These are phyloP conservation scores for Corniculantispora saksenae DNA, from an alignment of 2,329 filamentous ascomycete genomes.

Conservation along the genomic window DNA sequence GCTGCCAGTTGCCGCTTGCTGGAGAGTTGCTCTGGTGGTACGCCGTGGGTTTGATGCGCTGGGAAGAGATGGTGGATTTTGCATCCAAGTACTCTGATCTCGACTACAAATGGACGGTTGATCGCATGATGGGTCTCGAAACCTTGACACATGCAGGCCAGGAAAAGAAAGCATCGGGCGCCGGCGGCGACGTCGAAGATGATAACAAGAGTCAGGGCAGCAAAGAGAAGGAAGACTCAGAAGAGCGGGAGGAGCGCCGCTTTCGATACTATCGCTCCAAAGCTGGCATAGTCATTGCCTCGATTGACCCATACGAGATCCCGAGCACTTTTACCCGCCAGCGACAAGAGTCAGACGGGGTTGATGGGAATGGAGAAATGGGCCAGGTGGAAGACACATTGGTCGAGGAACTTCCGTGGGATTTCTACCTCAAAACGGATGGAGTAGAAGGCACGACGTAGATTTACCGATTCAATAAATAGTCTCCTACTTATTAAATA, in stretches of 20 bases:
- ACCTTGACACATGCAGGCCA: neutral
- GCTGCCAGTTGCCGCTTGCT: constrained; percentile 13
- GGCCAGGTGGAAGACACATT: neutral
- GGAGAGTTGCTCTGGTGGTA: constrained; percentile 17
- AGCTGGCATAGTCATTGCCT: neutral
- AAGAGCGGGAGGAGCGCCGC: neutral
- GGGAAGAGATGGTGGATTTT: constrained; percentile 9
- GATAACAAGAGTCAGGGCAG: too few species aligned
- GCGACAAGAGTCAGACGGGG: constrained; percentile 5
- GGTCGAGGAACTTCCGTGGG: constrained; percentile 9
- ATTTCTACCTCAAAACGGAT: neutral
- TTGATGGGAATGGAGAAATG: constrained; percentile 1
- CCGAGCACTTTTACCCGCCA: neutral
- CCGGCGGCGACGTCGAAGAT: neutral
- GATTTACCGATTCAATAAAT: too few species aligned
- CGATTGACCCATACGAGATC: neutral
- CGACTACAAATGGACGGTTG: neutral
- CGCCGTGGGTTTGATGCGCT: constrained; percentile 15
- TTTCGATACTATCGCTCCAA: constrained; percentile 4
- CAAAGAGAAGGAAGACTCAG: neutral
- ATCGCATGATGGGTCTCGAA: neutral
- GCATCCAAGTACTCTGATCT: neutral
- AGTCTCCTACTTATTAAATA: too few species aligned
- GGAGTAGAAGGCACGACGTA: too few species aligned
- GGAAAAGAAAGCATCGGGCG: too few species aligned